Conservation (phyloP, 129 eudicot species). For the Lactuca saligna region DNA sequence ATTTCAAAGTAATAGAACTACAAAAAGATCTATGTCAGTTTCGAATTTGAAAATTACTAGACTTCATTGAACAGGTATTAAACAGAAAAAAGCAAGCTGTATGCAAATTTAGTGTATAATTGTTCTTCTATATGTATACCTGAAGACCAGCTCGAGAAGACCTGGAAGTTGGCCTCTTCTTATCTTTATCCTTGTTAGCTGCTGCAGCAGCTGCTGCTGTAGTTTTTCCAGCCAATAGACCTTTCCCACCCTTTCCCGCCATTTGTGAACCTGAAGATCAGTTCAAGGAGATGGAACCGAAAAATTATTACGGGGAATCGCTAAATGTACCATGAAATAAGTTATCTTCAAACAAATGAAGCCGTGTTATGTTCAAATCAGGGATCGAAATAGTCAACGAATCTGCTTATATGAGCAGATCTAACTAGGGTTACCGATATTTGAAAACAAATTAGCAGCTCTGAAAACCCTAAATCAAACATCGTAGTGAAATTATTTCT, state of each 20-base stretch:
- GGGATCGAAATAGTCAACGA: slow-evolving; percentile 5
- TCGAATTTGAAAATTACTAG: too few species aligned
- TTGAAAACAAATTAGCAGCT: not conserved
- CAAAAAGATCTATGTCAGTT: too few species aligned
- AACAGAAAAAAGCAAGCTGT: slow-evolving; percentile 11
- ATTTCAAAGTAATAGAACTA: not conserved
- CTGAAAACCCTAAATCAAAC: slow-evolving; percentile 24
- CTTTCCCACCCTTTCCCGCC: slow-evolving; percentile 90
- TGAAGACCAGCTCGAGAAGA: slow-evolving; percentile 76
- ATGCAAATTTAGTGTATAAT: not conserved
- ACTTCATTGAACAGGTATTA: too few species aligned
- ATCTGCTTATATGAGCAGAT: slow-evolving; percentile 25
- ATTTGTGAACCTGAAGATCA: slow-evolving; percentile 35
- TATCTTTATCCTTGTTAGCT: slow-evolving; percentile 61
- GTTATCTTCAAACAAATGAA: not conserved
- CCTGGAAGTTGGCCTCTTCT: slow-evolving; percentile 61
- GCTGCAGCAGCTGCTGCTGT: slow-evolving; percentile 61
- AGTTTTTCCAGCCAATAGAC: slow-evolving; percentile 66
- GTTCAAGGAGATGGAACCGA: not conserved
- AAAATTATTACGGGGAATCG: not conserved
- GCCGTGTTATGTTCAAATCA: not conserved
- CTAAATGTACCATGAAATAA: not conserved
- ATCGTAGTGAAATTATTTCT: not conserved
- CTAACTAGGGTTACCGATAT: slow-evolving; percentile 8
- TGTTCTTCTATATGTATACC: slow-evolving; percentile 24